These are phyloP conservation scores for Aspergillus funiculosus DNA, from an alignment of 495 filamentous ascomycete species.

Conservation along the genomic window DNA sequence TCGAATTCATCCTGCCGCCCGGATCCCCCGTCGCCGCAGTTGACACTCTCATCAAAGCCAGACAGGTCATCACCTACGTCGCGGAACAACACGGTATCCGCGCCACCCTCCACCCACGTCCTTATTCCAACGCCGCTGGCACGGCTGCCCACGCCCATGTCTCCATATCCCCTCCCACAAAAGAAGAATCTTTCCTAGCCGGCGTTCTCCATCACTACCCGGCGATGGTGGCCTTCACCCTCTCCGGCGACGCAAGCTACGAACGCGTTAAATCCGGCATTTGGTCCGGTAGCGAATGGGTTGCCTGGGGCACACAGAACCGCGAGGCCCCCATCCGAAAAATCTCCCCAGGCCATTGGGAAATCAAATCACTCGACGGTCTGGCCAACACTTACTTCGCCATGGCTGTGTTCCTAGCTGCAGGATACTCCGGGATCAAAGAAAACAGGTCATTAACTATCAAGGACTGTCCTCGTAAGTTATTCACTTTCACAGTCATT, in stretches of 20 bases:
- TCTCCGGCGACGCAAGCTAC: conserved; percentile 38
- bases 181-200: conserved; percentile 34
- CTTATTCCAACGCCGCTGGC: conserved; percentile 40
- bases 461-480: conserved; percentile 51
- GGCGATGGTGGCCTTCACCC: conserved; percentile 33
- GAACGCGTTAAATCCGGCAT: conserved; percentile 37
- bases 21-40: conserved; percentile 60
- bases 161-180: conserved; percentile 28
- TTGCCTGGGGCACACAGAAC: conserved; percentile 43
- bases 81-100: conserved; percentile 45
- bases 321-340: conserved; percentile 40
- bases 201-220: conserved; percentile 32
- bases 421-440: conserved; percentile 57
- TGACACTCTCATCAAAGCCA: conserved; percentile 66
- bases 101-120: conserved; percentile 74
- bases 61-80: conserved; percentile 56
- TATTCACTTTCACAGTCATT: neutral
- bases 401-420: conserved; percentile 57
- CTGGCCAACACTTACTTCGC: conserved; percentile 42
- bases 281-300: conserved; percentile 53
- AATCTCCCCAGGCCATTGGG: conserved; percentile 35
- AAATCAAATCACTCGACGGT: conserved; percentile 39
- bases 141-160: conserved; percentile 43
- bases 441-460: conserved; percentile 38
- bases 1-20: conserved; percentile 71